Percentiles rank a stretch among this genome's conserved stretches.
Conservation (phyloP, 2,329 filamentous ascomycete species). For the Passalora sequoiae region DNA sequence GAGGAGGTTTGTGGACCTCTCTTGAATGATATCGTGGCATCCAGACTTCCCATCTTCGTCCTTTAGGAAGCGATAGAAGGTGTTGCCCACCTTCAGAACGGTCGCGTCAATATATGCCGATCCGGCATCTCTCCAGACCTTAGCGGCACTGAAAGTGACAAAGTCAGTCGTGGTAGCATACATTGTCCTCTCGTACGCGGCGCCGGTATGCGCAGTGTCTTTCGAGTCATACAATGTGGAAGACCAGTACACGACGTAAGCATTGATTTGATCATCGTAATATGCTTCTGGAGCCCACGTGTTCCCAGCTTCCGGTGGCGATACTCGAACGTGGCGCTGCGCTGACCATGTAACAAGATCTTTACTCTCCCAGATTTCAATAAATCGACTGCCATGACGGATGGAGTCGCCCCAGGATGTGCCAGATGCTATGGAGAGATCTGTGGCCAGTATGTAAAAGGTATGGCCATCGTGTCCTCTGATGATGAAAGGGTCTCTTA, state of each 20-base stretch:
- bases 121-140: conserved; percentile 50
- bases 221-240: conserved; percentile 43
- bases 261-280: conserved; percentile 45
- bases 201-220: conserved; percentile 48
- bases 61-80: conserved; percentile 53
- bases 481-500: conserved; percentile 52
- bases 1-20: conserved; percentile 43
- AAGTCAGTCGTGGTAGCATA: conserved; percentile 55
- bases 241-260: conserved; percentile 49
- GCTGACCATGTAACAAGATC: conserved; percentile 50
- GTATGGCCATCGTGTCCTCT: conserved; percentile 48
- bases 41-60: conserved; percentile 49
- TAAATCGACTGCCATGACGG: conserved; percentile 45
- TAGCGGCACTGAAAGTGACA: conserved; percentile 46
- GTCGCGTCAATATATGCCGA: conserved; percentile 52
- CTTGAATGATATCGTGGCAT: conserved; percentile 52
- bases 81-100: conserved; percentile 40
- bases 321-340: conserved; percentile 48
- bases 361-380: conserved; percentile 51
- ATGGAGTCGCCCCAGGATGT: conserved; percentile 50
- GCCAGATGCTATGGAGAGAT: conserved; percentile 51
- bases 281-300: conserved; percentile 56
- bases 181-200: conserved; percentile 51
- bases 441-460: conserved; percentile 51
- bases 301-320: conserved; percentile 48